These are phyloP conservation scores for Psidium guajava DNA, from an alignment of 345 rosid species.

Conservation along the genomic window DNA sequence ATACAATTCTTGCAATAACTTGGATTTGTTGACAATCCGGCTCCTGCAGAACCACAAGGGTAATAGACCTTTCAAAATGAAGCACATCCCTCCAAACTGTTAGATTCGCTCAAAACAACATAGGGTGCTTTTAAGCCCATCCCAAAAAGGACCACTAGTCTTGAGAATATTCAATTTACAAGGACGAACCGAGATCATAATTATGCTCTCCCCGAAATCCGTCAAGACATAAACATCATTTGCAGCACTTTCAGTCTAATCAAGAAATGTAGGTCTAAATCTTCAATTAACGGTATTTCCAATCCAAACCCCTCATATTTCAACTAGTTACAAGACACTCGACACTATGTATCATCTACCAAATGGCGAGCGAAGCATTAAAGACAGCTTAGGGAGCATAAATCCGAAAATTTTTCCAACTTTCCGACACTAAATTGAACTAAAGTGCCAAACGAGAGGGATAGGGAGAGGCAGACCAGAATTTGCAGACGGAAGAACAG, in stretches of 20 bases:
- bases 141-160: neutral
- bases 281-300: neutral
- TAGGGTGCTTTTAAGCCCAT: neutral
- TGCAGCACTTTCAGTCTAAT: neutral
- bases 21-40: slow-evolving; percentile 30
- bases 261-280: neutral
- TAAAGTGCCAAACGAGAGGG: neutral
- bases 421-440: neutral
- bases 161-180: neutral
- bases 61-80: neutral
- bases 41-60: slow-evolving; percentile 32
- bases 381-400: neutral
- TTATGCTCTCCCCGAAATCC: neutral
- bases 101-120: neutral
- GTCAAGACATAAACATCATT: neutral
- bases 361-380: neutral
- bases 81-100: neutral
- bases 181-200: neutral
- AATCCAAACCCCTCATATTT: neutral
- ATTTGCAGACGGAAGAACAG: slow-evolving; percentile 68
- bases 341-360: neutral
- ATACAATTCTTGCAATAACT: slow-evolving; percentile 43
- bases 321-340: neutral
- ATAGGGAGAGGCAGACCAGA: slow-evolving; percentile 30
- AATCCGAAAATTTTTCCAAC: neutral